Base-by-base conservation (phyloP, 306 rosid species). In the Abrus pulchellus region DNA sequence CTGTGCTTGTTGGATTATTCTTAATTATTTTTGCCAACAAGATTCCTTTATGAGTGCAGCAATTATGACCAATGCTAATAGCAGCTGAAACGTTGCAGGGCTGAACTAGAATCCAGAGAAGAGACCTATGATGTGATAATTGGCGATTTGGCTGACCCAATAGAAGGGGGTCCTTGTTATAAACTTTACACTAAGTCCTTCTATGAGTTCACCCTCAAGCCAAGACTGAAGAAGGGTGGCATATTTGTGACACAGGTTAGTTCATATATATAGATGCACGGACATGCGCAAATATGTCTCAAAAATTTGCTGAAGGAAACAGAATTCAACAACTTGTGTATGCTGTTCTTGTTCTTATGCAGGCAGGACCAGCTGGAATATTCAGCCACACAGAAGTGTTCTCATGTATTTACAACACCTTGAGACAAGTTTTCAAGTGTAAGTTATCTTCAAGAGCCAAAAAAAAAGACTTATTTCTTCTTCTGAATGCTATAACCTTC, bases 341-440 rank as follows among this genome's bases (percentile, higher is more conserved):
- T 85, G 20, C 20, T 20, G 20, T 20, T 20, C 20, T 20, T 67
- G 9, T 57, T 80, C 3, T 74, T 47, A 11, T 68, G 12, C 47
- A 94, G 98, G 98, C 98, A 6, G 97, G 98, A 2, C 98, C 98
- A 59, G 98, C 98, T 84, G 98, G 98, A 76, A 94, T 94, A 80
- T 94, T 94, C 79, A 94, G 97, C 77, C 98, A 94, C 80, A 90
- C 93, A 6, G 97, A 94, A 84, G 97, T 94, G 27, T 92, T 94
- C 85, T 91, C 98, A 20, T 91, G 94, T 82, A 94, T 94, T 81
- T 92, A 87, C 90, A 92, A 94, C 82, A 94, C 98, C 72, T 67
- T 94, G 78, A 92, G 86, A 75, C 94, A 94, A 80, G 98, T 92
- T 78, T 94, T 94, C 87, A 92, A 91, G 86, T 92, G 98, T 94